Base-by-base conservation (phyloP, 179 eudicot genomes). In the Spinacia oleracea region DNA sequence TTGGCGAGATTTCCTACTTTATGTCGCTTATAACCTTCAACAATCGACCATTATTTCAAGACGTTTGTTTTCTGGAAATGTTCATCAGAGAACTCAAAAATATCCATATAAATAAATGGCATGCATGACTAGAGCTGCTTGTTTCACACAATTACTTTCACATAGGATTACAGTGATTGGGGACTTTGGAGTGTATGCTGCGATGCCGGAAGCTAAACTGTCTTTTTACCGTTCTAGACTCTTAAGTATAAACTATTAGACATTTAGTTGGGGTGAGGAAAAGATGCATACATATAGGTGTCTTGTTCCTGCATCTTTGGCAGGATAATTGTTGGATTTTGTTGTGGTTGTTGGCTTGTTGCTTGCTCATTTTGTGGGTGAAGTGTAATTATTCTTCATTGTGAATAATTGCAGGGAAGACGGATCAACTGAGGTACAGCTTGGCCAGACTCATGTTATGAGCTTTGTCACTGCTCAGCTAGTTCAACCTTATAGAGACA, bases 361-460 rank as follows among this genome's bases (percentile, higher is more conserved):
- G 75, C 29, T 72, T 51, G 45, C 40, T 32, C 34, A 45, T 32
- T 29, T 23, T 18, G 2, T 15, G 32, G 5, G 16, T 14, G 32
- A 77, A 18, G 38, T 23, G 50, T 11, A 31, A 7, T 40, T 46
- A 55, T 63, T 63, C 40, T 18, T 51, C 42, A 42, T 76, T 38
- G 18, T 72, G 23, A 38, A 65, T 34, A 77, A 65, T 83, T 65
- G 78, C 90, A 94, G 98, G 62, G 91, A 94, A 82, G 96, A 94
- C 86, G 98, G 97, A 68, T 89, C 92, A 77, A 88, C 94, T 25
- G 96, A 89, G 82, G 97, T 94, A 84, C 92, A 92, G 65, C 89
- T 94, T 72, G 98, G 98, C 6, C 89, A 90, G 83, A 94, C 98
- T 75, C 92, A 87, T 80, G 94, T 94, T n/a, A 82, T 94, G 89